Percentiles rank a stretch among this genome's conserved stretches.
These are phyloP conservation scores for Penicillium rolfsii DNA, from an alignment of 2,329 filamentous ascomycete genomes.

Conservation along the genomic window DNA sequence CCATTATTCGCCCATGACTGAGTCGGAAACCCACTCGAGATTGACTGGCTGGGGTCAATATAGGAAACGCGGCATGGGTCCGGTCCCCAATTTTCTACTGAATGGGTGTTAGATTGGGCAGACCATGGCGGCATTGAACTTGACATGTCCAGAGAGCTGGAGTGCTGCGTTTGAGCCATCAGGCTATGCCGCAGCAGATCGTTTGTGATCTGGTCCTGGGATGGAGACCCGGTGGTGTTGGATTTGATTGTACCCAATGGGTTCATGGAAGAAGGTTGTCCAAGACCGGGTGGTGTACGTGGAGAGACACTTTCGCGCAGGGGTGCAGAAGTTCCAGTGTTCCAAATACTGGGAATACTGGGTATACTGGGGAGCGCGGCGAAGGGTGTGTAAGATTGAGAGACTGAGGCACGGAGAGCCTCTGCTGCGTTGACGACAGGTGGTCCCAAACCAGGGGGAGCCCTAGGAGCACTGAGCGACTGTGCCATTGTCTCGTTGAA, in stretches of 20 bases:
- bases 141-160: conserved; percentile 26
- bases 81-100: conserved; percentile 33
- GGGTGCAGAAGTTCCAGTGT: conserved; percentile 50
- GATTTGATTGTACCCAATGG: conserved; percentile 20
- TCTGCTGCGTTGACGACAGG: conserved; percentile 27
- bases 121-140: conserved; percentile 33
- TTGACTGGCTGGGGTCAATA: conserved; percentile 30
- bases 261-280: conserved; percentile 25
- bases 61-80: conserved; percentile 26
- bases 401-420: conserved; percentile 26
- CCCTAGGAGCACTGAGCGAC: conserved; percentile 34
- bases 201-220: conserved; percentile 33
- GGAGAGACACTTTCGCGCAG: conserved; percentile 46
- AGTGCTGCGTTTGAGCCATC: conserved; percentile 30
- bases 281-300: conserved; percentile 44
- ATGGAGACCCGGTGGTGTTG: conserved; percentile 24
- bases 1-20: conserved; percentile 43
- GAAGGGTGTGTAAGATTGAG: conserved; percentile 39
- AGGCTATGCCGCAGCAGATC: conserved; percentile 37
- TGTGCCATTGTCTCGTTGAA: conserved; percentile 30
- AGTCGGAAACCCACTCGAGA: conserved; percentile 34
- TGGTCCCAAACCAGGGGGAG: conserved; percentile 40
- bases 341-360: conserved; percentile 51
- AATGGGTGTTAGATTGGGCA: conserved; percentile 21
- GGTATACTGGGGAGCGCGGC: conserved; percentile 41